Percentiles rank a stretch among this genome's conserved stretches.
Evolutionary conservation across 352 stramenopile genomes (phyloP).

Genomic region (Phytophthora megakarya): DNA sequence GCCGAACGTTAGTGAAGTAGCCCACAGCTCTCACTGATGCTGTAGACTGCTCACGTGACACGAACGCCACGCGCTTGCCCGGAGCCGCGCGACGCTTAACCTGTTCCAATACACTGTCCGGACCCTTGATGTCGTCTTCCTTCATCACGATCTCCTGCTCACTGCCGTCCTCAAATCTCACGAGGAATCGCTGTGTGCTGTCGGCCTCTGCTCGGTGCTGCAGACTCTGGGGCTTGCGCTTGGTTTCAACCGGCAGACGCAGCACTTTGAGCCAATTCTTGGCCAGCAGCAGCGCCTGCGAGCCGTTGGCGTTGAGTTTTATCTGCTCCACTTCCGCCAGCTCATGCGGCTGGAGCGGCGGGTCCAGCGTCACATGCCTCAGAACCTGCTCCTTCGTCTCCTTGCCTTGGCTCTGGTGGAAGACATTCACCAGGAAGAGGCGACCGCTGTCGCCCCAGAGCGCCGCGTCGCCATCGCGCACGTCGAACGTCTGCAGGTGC

Average conservation of each 20-base stretch:
- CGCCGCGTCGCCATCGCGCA: conserved; percentile 54
- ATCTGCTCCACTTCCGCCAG: conserved; percentile 59
- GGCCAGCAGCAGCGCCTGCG: conserved; percentile 59
- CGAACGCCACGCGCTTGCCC: conserved; percentile 40
- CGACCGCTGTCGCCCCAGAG: conserved; percentile 51
- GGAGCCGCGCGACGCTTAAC: conserved; percentile 31
- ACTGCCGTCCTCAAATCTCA: conserved; percentile 56
- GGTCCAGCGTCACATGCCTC: conserved; percentile 63
- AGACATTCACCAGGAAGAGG: conserved; percentile 62
- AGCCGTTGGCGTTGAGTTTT: conserved; percentile 59
- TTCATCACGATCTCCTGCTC: conserved; percentile 31
- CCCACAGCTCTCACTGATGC: conserved; percentile 57
- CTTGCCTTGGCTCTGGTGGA: conserved; percentile 43
- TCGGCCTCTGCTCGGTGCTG: conserved; percentile 17
- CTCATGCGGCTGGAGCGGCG: conserved; percentile 54
- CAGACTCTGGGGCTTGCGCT: conserved; percentile 24
- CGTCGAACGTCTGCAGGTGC: conserved; percentile 71
- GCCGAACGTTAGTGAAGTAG: conserved; percentile 57
- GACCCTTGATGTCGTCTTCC: conserved; percentile 17
- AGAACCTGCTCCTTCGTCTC: conserved; percentile 34
- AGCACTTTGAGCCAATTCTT: conserved; percentile 68
- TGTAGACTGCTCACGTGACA: conserved; percentile 63
- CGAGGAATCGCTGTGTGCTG: conserved; percentile 43
- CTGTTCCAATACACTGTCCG: conserved; percentile 37
- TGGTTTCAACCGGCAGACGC: conserved; percentile 42